Percentiles rank a stretch among this genome's conserved stretches.
Conservation (phyloP, 768 basidiomycete species). For the Collybiopsis luxurians region DNA sequence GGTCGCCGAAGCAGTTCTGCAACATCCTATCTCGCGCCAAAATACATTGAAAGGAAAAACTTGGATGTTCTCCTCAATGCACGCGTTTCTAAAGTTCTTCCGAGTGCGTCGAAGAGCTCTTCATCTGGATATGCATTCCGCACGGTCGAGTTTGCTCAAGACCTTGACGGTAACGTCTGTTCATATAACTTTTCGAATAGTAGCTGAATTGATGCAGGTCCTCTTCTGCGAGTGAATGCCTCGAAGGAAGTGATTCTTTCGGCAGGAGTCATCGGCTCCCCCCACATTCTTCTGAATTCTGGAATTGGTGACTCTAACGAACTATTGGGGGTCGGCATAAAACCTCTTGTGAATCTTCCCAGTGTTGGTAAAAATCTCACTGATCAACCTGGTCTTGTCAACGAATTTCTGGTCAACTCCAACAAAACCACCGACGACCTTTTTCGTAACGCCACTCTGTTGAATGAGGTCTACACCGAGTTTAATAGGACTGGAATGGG, state of each 20-base stretch:
- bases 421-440: conserved; percentile 12
- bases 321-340: conserved; percentile 14
- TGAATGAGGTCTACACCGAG: conserved; percentile 7
- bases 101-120: neutral
- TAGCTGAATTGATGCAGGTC: conserved; percentile 10
- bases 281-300: conserved; percentile 20
- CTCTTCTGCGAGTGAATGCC: conserved; percentile 7
- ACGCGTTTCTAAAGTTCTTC: conserved; percentile 2
- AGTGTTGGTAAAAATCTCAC: conserved; percentile 20
- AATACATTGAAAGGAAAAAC: conserved; percentile 14
- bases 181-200: neutral
- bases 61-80: conserved; percentile 13
- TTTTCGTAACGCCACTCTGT: conserved; percentile 9
- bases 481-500: conserved; percentile 18
- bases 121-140: neutral
- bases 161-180: neutral
- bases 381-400: conserved; percentile 15
- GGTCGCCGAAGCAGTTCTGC: conserved; percentile 14
- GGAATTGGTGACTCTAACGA: conserved; percentile 22
- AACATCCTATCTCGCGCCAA: conserved; percentile 14
- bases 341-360: conserved; percentile 16
- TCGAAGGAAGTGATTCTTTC: conserved; percentile 22
- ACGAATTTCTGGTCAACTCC: conserved; percentile 17
- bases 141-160: conserved; percentile 8
- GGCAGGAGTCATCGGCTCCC: conserved; percentile 20